Evolutionary conservation across 2,329 filamentous ascomycete genomes (phyloP).

Genomic region (Xylaria sp.): DNA sequence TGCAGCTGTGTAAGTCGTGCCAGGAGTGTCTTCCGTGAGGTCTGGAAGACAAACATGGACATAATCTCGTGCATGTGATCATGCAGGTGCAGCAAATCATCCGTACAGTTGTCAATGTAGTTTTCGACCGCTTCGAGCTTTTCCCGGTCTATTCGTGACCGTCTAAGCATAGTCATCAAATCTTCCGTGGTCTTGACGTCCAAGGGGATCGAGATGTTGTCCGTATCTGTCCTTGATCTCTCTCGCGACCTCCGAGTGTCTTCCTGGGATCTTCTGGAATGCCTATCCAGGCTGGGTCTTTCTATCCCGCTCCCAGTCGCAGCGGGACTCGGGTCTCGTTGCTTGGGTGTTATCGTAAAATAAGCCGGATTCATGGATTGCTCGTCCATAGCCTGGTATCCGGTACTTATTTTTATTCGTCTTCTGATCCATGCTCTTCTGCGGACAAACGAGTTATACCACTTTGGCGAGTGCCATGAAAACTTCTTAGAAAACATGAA

Average conservation of each 20-base stretch:
- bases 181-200: conserved; percentile 71
- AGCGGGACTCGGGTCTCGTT: conserved; percentile 53
- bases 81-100: conserved; percentile 79
- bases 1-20: conserved; percentile 73
- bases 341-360: conserved; percentile 74
- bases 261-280: conserved; percentile 49
- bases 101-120: conserved; percentile 80
- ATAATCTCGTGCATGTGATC: conserved; percentile 86
- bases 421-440: conserved; percentile 88
- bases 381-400: conserved; percentile 61
- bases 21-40: conserved; percentile 81
- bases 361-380: conserved; percentile 81
- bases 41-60: conserved; percentile 88
- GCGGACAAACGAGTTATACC: conserved; percentile 96
- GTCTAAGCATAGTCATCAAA: conserved; percentile 74
- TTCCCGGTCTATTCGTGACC: conserved; percentile 84
- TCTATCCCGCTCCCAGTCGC: conserved; percentile 51
- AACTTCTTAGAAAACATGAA: conserved; percentile 81
- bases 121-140: conserved; percentile 85
- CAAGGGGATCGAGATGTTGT: conserved; percentile 53
- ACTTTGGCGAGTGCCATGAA: conserved; percentile 88
- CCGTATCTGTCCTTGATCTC: conserved; percentile 51
- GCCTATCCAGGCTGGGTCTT: conserved; percentile 41
- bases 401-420: conserved; percentile 69
- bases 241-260: conserved; percentile 44